A percentile compares a stretch with the other conserved stretches of the same genome.
These are phyloP conservation scores for Clarireedia homoeocarpa DNA, from an alignment of 2,329 filamentous ascomycete species.

Conservation along the genomic window DNA sequence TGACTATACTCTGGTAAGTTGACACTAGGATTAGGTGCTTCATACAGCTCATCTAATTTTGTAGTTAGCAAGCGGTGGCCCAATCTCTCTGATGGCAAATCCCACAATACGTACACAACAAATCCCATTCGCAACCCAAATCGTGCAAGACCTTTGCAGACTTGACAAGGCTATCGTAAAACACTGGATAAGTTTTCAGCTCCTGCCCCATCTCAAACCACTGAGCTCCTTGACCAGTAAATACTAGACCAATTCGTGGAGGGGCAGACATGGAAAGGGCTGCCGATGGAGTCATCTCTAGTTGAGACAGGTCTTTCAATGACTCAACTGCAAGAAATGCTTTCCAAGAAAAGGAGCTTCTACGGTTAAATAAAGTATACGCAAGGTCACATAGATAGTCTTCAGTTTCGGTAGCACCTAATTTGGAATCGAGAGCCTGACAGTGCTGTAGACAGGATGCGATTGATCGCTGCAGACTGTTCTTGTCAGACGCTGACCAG, in stretches of 20 bases:
- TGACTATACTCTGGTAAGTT: neutral
- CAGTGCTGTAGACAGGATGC: neutral
- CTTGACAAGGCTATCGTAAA: neutral
- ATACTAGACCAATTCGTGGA: constrained; percentile 6
- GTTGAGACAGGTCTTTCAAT: neutral
- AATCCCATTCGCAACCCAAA: neutral
- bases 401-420: neutral
- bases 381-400: neutral
- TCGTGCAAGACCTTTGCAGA: neutral
- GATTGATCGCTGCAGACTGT: neutral
- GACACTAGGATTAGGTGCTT: neutral
- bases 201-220: constrained; percentile 13
- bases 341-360: neutral
- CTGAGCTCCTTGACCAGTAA: constrained; percentile 19
- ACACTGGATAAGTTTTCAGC: constrained; percentile 8
- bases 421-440: neutral
- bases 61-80: neutral
- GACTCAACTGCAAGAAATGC: neutral
- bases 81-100: neutral
- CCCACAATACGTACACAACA: neutral
- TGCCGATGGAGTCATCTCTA: neutral
- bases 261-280: neutral
- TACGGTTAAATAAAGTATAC: neutral
- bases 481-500: neutral
- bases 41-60: neutral